phyloP scores from a whole-genome alignment of 2,329 filamentous ascomycete species.

The Tolypocladium nubicola region DNA sequence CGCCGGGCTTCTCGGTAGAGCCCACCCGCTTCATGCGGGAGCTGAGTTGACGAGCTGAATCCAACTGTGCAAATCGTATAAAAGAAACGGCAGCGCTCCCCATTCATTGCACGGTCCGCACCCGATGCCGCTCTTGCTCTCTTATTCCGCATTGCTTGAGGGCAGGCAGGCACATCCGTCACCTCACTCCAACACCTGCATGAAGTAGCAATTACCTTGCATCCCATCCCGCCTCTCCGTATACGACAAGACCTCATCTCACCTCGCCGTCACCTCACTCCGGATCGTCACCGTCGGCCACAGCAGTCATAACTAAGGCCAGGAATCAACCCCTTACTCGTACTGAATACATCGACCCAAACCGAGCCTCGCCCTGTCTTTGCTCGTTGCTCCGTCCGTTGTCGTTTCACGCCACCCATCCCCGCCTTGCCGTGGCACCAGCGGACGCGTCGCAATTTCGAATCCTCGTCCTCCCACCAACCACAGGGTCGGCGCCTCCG shows the following conservation, averaged over 20 bases:
- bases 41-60: not conserved
- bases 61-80: not conserved
- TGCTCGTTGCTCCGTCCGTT: not conserved
- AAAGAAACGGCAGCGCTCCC: not conserved
- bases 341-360: not conserved
- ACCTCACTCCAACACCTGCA: not conserved
- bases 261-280: not conserved
- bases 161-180: not conserved
- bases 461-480: conserved; percentile 7
- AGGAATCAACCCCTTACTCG: not conserved
- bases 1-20: not conserved
- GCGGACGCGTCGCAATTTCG: conserved; percentile 16
- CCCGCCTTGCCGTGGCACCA: not conserved
- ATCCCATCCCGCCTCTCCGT: too few relatives aligned
- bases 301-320: not conserved
- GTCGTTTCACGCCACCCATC: conserved; percentile 3
- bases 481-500: not conserved
- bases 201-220: not conserved
- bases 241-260: not conserved
- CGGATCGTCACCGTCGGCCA: not conserved
- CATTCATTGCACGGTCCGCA: not conserved
- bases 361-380: not conserved
- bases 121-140: not conserved
- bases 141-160: not conserved
- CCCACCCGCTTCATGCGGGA: not conserved